Evolutionary conservation across 2,329 filamentous ascomycete genomes (phyloP).

Genomic region (Fusarium tricinctum): DNA sequence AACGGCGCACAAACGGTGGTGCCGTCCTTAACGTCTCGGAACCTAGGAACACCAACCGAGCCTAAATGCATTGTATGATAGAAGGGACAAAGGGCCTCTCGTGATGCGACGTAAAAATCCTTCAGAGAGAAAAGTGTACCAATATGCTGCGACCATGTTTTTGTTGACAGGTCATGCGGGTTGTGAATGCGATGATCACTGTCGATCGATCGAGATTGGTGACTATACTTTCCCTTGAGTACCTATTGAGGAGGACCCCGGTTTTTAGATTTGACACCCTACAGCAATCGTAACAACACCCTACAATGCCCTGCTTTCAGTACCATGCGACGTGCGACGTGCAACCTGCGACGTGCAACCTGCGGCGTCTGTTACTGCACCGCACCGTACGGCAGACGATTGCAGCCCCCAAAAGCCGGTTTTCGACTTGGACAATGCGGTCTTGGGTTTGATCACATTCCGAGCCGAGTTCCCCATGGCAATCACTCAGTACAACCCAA

Average conservation of each 20-base stretch:
- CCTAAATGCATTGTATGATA: conserved; percentile 17
- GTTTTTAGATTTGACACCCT: conserved; percentile 16
- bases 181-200: conserved; percentile 31
- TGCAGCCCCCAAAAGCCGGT: conserved; percentile 10
- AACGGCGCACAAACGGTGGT: conserved; percentile 5
- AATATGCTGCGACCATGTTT: conserved; percentile 29
- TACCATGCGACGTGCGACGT: background rate
- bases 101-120: conserved; percentile 28
- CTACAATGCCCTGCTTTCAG: background rate
- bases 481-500: conserved; percentile 12
- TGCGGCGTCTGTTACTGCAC: conserved; percentile 4
- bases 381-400: background rate
- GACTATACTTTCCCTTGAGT: conserved; percentile 11
- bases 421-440: conserved; percentile 8
- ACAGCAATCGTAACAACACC: background rate
- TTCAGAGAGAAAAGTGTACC: conserved; percentile 13
- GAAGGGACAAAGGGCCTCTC: conserved; percentile 26
- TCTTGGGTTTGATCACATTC: conserved; percentile 18
- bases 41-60: conserved; percentile 17
- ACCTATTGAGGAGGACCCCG: conserved; percentile 1
- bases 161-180: conserved; percentile 38
- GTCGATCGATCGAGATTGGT: conserved; percentile 46
- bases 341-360: background rate
- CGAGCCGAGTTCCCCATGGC: conserved; percentile 5
- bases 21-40: conserved; percentile 18